Percentiles rank a stretch among this genome's conserved stretches.
Conservation (phyloP, 108 stramenopile species). For the Cyclotella choctawhatcheeana region DNA sequence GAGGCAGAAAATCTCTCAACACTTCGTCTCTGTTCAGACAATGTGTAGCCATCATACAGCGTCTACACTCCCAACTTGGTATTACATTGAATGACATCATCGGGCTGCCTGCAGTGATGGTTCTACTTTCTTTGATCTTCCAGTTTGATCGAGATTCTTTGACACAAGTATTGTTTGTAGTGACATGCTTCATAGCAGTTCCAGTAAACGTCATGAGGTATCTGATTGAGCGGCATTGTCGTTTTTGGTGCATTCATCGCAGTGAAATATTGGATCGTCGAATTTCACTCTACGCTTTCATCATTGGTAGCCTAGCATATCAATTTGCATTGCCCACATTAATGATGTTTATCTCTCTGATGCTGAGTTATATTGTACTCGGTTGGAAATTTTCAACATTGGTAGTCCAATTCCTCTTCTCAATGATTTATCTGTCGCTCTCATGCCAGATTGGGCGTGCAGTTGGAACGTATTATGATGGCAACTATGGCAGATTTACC, state of each 20-base stretch:
- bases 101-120: background rate
- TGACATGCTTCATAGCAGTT: background rate
- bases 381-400: background rate
- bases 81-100: background rate
- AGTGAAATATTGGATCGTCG: background rate
- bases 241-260: background rate
- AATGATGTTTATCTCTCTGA: background rate
- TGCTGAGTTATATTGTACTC: background rate
- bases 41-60: background rate
- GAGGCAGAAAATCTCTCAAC: background rate
- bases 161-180: background rate
- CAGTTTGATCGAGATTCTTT: background rate
- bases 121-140: background rate
- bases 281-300: background rate
- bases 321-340: background rate
- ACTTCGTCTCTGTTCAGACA: background rate
- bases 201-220: constrained; percentile 6
- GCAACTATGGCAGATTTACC: background rate
- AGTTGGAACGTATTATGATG: background rate
- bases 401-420: constrained; percentile 3
- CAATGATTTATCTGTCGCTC: background rate
- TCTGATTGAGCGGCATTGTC: background rate
- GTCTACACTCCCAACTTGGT: background rate
- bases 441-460: background rate
- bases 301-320: background rate